These are phyloP conservation scores for Lanzia echinophila DNA, from an alignment of 2,329 filamentous ascomycete species.

Conservation along the genomic window DNA sequence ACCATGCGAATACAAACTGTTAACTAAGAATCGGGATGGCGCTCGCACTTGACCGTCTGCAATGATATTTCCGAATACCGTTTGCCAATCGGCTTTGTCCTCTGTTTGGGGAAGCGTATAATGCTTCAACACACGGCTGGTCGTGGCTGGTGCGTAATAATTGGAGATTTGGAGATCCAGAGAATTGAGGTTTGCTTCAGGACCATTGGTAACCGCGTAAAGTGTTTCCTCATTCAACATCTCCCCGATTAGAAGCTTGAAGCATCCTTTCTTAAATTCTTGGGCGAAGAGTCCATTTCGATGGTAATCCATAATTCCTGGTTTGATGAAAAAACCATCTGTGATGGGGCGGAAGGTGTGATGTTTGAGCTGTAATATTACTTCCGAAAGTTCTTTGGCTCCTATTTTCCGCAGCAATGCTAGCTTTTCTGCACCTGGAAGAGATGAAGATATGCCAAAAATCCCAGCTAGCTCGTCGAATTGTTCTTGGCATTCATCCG, in stretches of 20 bases:
- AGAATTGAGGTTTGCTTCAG: conserved; percentile 30
- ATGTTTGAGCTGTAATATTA: conserved; percentile 35
- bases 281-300: conserved; percentile 33
- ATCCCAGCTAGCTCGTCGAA: conserved; percentile 38
- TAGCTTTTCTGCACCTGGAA: conserved; percentile 30
- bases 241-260: conserved; percentile 38
- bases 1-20: conserved; percentile 29
- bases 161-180: conserved; percentile 36
- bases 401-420: conserved; percentile 29
- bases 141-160: conserved; percentile 37
- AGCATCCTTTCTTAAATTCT: conserved; percentile 32
- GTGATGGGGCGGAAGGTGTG: conserved; percentile 42
- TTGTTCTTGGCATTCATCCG: conserved; percentile 33
- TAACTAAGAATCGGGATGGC: conserved; percentile 31
- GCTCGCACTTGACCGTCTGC: conserved; percentile 37
- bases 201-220: conserved; percentile 37
- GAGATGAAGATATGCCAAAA: conserved; percentile 26
- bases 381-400: conserved; percentile 29
- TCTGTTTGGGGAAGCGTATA: conserved; percentile 32
- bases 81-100: conserved; percentile 33
- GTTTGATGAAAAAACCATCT: conserved; percentile 35
- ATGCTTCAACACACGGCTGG: conserved; percentile 31
- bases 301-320: conserved; percentile 35
- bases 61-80: conserved; percentile 36
- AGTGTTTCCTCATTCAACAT: conserved; percentile 39